Evolutionary conservation across 495 filamentous ascomycete genomes (phyloP).

Genomic region (Neurospora sp.): DNA sequence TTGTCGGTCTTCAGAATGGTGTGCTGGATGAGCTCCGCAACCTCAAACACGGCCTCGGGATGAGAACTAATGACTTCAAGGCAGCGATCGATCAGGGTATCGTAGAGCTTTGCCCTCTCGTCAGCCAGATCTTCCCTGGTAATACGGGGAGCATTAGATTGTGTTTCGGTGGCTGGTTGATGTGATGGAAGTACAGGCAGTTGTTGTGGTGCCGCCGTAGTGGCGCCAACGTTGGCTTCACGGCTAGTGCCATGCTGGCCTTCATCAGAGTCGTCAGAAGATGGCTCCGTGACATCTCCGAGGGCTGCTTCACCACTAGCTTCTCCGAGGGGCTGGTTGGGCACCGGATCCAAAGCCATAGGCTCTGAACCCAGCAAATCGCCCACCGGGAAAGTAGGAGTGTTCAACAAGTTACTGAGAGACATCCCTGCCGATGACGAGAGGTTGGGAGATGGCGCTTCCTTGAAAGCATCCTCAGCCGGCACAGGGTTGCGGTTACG

Average conservation of each 20-base stretch:
- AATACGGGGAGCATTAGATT: constrained; percentile 5
- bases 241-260: constrained; percentile 6
- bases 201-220: background rate
- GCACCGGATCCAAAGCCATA: constrained; percentile 21
- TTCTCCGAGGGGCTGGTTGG: constrained; percentile 10
- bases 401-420: constrained; percentile 2
- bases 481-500: constrained; percentile 53
- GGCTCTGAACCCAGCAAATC: constrained; percentile 9
- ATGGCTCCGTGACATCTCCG: constrained; percentile 11
- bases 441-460: constrained; percentile 8
- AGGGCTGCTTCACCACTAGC: constrained; percentile 8
- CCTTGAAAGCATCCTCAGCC: constrained; percentile 39
- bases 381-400: background rate
- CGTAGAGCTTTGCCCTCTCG: constrained; percentile 59
- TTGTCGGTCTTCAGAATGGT: constrained; percentile 61
- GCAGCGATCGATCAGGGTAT: constrained; percentile 76
- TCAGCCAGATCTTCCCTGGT: constrained; percentile 79
- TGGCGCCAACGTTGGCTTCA: background rate
- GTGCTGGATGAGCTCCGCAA: constrained; percentile 74
- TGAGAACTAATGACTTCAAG: constrained; percentile 84
- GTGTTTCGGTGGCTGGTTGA: background rate
- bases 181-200: constrained; percentile 1
- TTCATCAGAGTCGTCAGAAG: constrained; percentile 16
- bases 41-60: constrained; percentile 79
- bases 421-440: background rate